A percentile compares a stretch with the other conserved stretches of the same genome.
Evolutionary conservation across 1,139 yeast genomes (phyloP).

Genomic region (Suhomyces anneliseae): DNA sequence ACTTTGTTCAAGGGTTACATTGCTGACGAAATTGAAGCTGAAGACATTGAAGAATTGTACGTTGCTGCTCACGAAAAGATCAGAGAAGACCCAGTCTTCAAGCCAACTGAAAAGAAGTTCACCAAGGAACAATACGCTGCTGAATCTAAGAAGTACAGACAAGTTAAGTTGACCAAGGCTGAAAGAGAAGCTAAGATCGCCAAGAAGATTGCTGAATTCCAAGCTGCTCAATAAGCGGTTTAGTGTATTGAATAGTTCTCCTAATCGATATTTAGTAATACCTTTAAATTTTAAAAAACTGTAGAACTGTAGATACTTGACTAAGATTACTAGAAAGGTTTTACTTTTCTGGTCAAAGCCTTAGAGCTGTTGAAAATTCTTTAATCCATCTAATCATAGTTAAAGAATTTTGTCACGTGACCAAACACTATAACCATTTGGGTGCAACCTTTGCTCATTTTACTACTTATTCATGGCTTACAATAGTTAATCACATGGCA

Average conservation of each 20-base stretch:
- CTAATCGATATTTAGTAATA: not conserved
- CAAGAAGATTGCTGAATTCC: conserved; percentile 88
- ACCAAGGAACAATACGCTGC: conserved; percentile 98
- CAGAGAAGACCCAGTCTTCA: conserved; percentile 94
- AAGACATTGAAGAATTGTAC: conserved; percentile 94
- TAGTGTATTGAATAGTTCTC: not conserved
- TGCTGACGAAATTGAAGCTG: conserved; percentile 97
- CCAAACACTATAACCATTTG: no score
- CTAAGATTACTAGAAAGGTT: no score
- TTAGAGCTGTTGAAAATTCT: no score
- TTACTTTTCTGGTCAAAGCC: no score
- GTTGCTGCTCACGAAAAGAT: conserved; percentile 90
- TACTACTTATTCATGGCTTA: not conserved
- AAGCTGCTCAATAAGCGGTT: conserved; percentile 49
- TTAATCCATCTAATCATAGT: no score
- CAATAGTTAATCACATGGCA: not conserved
- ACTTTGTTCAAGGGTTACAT: conserved; percentile 95
- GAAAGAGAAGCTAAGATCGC: conserved; percentile 89
- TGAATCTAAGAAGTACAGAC: conserved; percentile 90
- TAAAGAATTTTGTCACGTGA: no score
- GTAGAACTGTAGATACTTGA: no score
- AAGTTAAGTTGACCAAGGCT: conserved; percentile 83
- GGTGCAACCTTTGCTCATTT: no score
- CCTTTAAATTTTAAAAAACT: no score
- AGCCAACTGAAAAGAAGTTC: conserved; percentile 90